Base-by-base conservation (phyloP, 1,139 yeast species). In the Wickerhamomyces sp. region DNA sequence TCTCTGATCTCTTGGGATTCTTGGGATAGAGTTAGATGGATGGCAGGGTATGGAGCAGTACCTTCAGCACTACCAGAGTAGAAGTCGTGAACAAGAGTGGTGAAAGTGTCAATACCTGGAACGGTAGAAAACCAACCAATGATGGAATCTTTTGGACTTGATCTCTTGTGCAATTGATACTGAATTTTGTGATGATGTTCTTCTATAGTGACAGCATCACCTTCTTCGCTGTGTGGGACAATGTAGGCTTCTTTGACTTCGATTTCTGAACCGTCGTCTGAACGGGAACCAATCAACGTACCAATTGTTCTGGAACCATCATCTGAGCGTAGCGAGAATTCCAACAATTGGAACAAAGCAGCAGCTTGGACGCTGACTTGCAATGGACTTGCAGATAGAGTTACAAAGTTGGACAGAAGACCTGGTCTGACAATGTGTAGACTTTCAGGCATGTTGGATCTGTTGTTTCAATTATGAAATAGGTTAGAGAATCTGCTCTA, bases 91-190 rank as follows among this genome's bases (percentile, higher is more conserved):
- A 87, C 78, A 49, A 87, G 71, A n/a, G 86, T 85, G 18, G 93
- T 78, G 55, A 82, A 74, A 42, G 78, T 72, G 61, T 84, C 89
- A 46, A 87, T 73, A 46, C 70, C 72, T 16, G 70, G 62, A 28
- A 75, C 64, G 23, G 89, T 79, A 35, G 93, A 84, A 59, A 84
- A 86, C 96, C 96, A 87, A 38, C 96, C 96, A 39, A 87, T 72
- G 37, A 87, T 84, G 33, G 72, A 70, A 50, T 81, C 86, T 57
- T 83, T 83, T 38, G 93, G 91, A 58, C 80, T 83, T 25, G 93
- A 80, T 55, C 77, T 78, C 62, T 81, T 83, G 62, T 84, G 79
- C 54, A 87, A 67, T 51, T 78, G 81, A 60, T 70, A 83, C 62
- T 84, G 73, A 26, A 77, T 63, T 57, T 79, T 78, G 66, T 83